Evolutionary conservation across 1,284 basidiomycete species (phyloP).

Genomic region (Tetrapyrgos nigripes): DNA sequence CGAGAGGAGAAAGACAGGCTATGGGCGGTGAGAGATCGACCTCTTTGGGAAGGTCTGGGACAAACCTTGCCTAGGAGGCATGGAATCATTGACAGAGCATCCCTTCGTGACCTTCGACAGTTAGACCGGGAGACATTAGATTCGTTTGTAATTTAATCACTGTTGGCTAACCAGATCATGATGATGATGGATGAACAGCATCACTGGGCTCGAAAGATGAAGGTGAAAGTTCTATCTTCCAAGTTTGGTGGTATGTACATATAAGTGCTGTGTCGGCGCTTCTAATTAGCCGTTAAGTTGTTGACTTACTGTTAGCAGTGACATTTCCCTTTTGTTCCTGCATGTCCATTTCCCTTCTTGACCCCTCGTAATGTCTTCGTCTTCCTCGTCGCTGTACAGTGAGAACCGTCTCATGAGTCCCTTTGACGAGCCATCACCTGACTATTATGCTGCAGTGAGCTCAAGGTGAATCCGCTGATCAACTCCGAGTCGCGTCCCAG

Average conservation of each 20-base stretch:
- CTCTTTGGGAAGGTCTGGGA: background rate
- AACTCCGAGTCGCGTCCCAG: too few species aligned
- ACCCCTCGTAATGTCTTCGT: background rate
- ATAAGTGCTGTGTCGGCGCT: background rate
- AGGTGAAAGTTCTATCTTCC: too few species aligned
- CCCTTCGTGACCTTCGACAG: background rate
- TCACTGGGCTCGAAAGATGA: too few species aligned
- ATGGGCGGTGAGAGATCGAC: background rate
- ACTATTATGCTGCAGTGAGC: conserved; percentile 46
- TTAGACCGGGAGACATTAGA: background rate
- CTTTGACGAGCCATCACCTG: conserved; percentile 45
- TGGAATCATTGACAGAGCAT: background rate
- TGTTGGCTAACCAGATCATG: background rate
- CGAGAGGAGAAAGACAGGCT: conserved; percentile 1
- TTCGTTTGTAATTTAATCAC: background rate
- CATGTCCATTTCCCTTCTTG: background rate
- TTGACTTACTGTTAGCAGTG: background rate
- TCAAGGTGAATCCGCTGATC: conserved; percentile 42
- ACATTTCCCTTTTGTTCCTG: background rate
- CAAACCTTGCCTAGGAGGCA: background rate
- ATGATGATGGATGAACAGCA: background rate
- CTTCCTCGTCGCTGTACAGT: background rate
- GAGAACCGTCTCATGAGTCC: background rate
- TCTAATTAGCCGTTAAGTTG: background rate
- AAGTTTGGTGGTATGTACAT: background rate